phyloP scores from a whole-genome alignment of 495 filamentous ascomycete genomes.

The Cryomyces minteri region DNA sequence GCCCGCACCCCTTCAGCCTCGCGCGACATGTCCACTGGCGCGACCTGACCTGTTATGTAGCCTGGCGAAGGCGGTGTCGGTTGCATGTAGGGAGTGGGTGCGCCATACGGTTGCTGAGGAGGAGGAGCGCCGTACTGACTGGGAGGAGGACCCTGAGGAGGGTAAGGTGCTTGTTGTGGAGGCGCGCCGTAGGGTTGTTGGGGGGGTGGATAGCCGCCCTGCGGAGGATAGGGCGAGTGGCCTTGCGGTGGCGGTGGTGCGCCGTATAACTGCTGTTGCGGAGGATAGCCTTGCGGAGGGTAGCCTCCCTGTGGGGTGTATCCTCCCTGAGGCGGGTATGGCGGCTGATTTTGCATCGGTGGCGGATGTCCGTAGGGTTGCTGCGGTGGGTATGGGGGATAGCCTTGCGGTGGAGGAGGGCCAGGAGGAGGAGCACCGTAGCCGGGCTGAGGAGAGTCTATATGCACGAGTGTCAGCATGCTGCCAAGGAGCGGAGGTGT shows the following conservation, averaged over 20 bases:
- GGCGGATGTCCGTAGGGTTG: conserved; percentile 20
- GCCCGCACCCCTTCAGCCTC: conserved; percentile 53
- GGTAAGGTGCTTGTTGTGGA: conserved; percentile 17
- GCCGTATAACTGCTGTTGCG: neutral
- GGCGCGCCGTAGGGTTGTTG: conserved; percentile 4
- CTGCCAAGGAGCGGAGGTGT: no score
- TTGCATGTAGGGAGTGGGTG: neutral
- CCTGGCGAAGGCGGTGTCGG: conserved; percentile 12
- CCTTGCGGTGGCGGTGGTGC: neutral
- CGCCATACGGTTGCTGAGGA: conserved; percentile 2
- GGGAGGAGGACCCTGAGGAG: conserved; percentile 16
- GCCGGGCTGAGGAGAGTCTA: neutral
- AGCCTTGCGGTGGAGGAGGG: conserved; percentile 1
- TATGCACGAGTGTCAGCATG: neutral
- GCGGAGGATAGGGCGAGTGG: conserved; percentile 4
- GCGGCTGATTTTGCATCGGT: neutral
- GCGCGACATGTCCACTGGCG: conserved; percentile 12
- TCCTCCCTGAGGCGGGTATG: conserved; percentile 14
- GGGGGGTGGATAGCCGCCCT: conserved; percentile 1
- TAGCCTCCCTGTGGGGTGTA: conserved; percentile 12
- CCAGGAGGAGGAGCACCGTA: neutral
- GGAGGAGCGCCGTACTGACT: conserved; percentile 6
- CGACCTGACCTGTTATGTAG: conserved; percentile 10
- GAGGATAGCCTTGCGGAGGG: conserved; percentile 10
- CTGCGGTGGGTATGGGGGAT: conserved; percentile 14